A percentile compares a stretch with the other conserved stretches of the same genome.
Conservation (phyloP, 2,329 filamentous ascomycete genomes). For the Penicillium sp. region DNA sequence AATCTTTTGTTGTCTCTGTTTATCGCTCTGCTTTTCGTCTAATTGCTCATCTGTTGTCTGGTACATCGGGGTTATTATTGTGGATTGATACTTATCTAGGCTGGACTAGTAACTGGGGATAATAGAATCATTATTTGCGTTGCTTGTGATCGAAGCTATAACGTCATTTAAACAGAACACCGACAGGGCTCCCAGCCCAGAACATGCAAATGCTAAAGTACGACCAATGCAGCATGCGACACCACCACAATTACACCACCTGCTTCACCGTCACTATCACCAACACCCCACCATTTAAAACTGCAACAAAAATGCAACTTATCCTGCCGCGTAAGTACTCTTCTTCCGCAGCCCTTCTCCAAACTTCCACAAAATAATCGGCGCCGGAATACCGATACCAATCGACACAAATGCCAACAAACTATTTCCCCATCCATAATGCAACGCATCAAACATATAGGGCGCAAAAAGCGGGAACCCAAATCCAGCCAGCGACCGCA, state of each 20-base stretch:
- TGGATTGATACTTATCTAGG: not conserved
- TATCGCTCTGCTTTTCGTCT: not conserved
- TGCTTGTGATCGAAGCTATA: not conserved
- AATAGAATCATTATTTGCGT: not conserved
- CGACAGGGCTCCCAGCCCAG: not conserved
- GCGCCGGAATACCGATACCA: conserved; percentile 47
- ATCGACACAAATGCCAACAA: conserved; percentile 42
- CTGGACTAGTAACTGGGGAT: not conserved
- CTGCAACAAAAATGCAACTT: not conserved
- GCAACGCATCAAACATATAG: conserved; percentile 39
- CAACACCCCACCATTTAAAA: too few relatives aligned
- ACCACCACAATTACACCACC: too few relatives aligned
- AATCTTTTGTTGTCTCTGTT: not conserved
- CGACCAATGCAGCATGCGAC: not conserved
- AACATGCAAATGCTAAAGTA: not conserved
- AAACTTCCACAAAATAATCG: conserved; percentile 53
- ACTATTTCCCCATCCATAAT: conserved; percentile 44
- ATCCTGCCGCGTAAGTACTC: conserved; percentile 51
- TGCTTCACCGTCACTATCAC: too few relatives aligned
- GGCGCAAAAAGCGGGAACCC: conserved; percentile 45
- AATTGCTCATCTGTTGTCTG: not conserved
- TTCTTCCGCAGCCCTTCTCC: conserved; percentile 47
- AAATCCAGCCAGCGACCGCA: conserved; percentile 42
- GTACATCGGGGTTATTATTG: not conserved
- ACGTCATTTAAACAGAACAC: not conserved